Percentiles rank a stretch among this genome's conserved stretches.
phyloP scores from a whole-genome alignment of 495 filamentous ascomycete species.

The Penicillium pulvis region DNA sequence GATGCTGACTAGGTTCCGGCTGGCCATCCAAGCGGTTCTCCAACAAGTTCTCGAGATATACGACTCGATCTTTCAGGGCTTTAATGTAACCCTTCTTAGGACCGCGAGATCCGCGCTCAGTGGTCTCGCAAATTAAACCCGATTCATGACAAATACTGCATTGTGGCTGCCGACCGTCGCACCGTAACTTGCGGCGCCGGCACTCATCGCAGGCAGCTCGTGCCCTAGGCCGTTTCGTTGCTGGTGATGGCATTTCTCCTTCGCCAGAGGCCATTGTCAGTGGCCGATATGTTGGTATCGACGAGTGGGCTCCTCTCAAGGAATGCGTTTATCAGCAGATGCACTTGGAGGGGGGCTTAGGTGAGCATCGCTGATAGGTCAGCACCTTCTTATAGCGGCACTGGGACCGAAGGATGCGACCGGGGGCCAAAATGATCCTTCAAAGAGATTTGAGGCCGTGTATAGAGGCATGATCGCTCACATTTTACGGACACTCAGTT shows the following conservation, averaged over 20 bases:
- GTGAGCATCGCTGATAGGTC: too few relatives aligned
- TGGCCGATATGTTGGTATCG: too few relatives aligned
- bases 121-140: conserved; percentile 51
- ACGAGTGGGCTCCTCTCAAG: too few relatives aligned
- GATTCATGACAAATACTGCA: conserved; percentile 53
- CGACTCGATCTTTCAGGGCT: conserved; percentile 30
- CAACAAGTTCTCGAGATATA: conserved; percentile 9
- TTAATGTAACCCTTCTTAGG: conserved; percentile 58
- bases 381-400: too few relatives aligned
- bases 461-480: background rate
- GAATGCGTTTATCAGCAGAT: too few relatives aligned
- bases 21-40: background rate
- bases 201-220: conserved; percentile 45
- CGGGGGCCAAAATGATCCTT: background rate
- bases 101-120: conserved; percentile 46
- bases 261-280: too few relatives aligned
- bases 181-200: conserved; percentile 45
- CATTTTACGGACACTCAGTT: background rate
- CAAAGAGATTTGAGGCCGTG: background rate
- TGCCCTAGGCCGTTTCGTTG: conserved; percentile 9
- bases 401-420: too few relatives aligned
- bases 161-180: conserved; percentile 52
- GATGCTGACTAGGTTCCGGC: background rate
- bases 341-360: too few relatives aligned
- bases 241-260: background rate